Conservation (phyloP, 306 rosid species). For the Gastrolobium villosum region DNA sequence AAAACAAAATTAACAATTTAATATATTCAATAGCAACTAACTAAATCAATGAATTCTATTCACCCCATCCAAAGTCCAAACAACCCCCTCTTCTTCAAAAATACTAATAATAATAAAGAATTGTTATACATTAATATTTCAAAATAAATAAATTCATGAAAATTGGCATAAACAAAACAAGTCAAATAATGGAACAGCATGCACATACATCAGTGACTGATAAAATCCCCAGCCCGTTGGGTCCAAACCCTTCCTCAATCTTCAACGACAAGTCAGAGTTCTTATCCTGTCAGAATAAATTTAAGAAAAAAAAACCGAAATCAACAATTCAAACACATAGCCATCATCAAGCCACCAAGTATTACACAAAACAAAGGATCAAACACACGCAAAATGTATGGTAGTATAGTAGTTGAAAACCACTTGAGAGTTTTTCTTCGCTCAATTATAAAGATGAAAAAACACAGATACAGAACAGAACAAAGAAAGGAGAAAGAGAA, state of each 20-base stretch:
- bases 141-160: neutral
- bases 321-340: conserved; percentile 12
- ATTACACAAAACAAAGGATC: conserved; percentile 31
- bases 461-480: neutral
- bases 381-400: conserved; percentile 10
- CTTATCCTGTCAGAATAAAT: conserved; percentile 67
- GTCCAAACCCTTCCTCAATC: conserved; percentile 91
- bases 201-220: conserved; percentile 76
- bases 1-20: neutral
- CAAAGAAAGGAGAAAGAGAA: too few species aligned
- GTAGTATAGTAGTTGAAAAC: neutral
- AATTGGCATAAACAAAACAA: conserved; percentile 23
- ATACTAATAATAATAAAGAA: neutral
- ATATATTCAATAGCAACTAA: neutral
- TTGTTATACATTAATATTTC: neutral
- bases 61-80: neutral
- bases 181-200: conserved; percentile 5
- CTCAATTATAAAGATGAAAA: neutral
- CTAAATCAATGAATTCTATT: neutral
- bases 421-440: conserved; percentile 7
- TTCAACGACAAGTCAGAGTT: conserved; percentile 72
- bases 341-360: neutral
- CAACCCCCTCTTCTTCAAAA: neutral
- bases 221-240: conserved; percentile 78
- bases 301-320: neutral